Conservation (phyloP, 2,329 filamentous ascomycete genomes). For the Mollisiaceae sp. region DNA sequence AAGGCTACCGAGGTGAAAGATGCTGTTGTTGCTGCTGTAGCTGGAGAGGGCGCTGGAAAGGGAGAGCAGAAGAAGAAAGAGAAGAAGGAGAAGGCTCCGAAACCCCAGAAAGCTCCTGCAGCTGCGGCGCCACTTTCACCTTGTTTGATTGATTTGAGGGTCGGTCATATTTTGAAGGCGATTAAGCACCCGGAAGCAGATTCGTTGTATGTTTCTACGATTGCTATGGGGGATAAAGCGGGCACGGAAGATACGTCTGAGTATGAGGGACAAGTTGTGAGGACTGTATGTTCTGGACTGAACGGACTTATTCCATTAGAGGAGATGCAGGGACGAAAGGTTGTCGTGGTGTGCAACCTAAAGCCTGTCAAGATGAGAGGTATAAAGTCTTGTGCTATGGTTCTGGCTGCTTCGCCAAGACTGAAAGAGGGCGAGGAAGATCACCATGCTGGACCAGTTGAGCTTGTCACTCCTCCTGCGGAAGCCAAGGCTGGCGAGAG, state of each 20-base stretch:
- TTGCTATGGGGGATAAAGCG: conserved; percentile 87
- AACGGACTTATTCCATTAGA: conserved; percentile 91
- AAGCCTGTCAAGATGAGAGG: conserved; percentile 99
- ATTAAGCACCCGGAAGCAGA: conserved; percentile 96
- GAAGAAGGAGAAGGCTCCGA: conserved; percentile 88
- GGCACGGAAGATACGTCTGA: conserved; percentile 88
- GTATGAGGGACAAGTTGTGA: conserved; percentile 88
- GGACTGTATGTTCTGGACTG: conserved; percentile 95
- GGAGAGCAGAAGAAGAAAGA: conserved; percentile 68
- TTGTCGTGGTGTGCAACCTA: conserved; percentile 94
- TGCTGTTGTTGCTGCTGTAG: conserved; percentile 44
- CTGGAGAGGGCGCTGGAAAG: conserved; percentile 28
- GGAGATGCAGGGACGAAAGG: conserved; percentile 96
- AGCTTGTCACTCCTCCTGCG: conserved; percentile 84
- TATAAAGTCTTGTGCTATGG: conserved; percentile 83
- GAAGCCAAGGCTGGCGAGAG: conserved; percentile 82
- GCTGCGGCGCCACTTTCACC: conserved; percentile 80
- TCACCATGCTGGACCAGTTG: conserved; percentile 87
- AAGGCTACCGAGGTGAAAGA: conserved; percentile 50
- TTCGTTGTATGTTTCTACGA: conserved; percentile 92
- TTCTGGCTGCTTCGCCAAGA: conserved; percentile 89
- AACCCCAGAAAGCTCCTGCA: conserved; percentile 70
- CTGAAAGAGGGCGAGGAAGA: conserved; percentile 81
- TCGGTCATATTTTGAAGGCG: conserved; percentile 96
- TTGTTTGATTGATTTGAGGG: conserved; percentile 87